Conservation (phyloP, 345 rosid species). For the Hypericum perforatum region DNA sequence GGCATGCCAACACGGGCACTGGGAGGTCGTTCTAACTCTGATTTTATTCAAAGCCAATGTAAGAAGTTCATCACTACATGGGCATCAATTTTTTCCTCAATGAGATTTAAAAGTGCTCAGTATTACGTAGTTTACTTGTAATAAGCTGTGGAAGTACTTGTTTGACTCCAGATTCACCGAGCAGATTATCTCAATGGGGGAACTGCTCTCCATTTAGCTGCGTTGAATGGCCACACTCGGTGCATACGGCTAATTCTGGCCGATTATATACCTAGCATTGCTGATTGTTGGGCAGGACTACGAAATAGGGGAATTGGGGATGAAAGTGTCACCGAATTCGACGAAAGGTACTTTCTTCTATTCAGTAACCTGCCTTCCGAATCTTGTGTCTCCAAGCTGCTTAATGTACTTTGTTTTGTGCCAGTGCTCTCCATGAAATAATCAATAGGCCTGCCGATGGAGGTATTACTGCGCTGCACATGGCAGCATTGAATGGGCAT, state of each 20-base stretch:
- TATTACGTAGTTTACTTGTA: constrained; percentile 16
- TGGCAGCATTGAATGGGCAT: constrained; percentile 91
- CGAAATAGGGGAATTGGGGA: constrained; percentile 24
- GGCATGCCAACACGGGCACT: constrained; percentile 98
- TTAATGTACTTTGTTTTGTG: constrained; percentile 11
- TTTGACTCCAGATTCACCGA: constrained; percentile 57
- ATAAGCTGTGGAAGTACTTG: constrained; percentile 10
- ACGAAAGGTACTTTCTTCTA: constrained; percentile 31
- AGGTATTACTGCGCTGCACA: constrained; percentile 87
- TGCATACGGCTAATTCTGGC: constrained; percentile 87
- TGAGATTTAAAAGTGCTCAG: constrained; percentile 1
- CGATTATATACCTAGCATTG: constrained; percentile 68
- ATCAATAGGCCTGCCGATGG: constrained; percentile 88
- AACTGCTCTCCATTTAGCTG: constrained; percentile 93
- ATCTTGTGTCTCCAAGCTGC: background rate
- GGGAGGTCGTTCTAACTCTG: constrained; percentile 88
- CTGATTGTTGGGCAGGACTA: constrained; percentile 41
- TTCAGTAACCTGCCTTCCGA: background rate
- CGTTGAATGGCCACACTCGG: constrained; percentile 79
- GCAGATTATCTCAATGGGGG: constrained; percentile 92
- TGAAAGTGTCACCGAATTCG: constrained; percentile 41
- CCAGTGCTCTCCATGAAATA: constrained; percentile 53
- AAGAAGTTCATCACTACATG: constrained; percentile 19
- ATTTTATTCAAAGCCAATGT: constrained; percentile 89
- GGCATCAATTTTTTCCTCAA: background rate